A percentile compares a stretch with the other conserved stretches of the same genome.
phyloP scores from a whole-genome alignment of 2,329 filamentous ascomycete species.

The Hypoxylon sp. region DNA sequence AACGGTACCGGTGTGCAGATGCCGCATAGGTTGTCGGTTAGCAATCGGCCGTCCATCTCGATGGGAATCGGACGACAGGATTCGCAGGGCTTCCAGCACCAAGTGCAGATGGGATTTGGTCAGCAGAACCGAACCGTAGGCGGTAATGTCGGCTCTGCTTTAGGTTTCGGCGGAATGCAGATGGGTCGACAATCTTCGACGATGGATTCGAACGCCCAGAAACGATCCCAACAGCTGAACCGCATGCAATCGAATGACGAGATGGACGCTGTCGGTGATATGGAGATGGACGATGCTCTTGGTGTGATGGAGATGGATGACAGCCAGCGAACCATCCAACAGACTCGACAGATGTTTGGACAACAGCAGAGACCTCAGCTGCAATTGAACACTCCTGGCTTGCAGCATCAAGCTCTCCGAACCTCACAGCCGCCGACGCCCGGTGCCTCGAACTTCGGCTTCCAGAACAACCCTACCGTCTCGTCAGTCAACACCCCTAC shows the following conservation, averaged over 20 bases:
- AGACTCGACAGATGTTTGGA: slow-evolving; percentile 78
- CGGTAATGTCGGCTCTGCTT: slow-evolving; percentile 40
- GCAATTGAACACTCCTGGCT: slow-evolving; percentile 83
- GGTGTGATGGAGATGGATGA: slow-evolving; percentile 76
- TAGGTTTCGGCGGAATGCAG: slow-evolving; percentile 55
- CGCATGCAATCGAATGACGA: slow-evolving; percentile 69
- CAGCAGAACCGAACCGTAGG: slow-evolving; percentile 49
- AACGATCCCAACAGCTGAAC: slow-evolving; percentile 62
- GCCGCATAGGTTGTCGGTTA: slow-evolving; percentile 54
- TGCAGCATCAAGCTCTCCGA: slow-evolving; percentile 83
- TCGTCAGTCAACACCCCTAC: slow-evolving; percentile 98
- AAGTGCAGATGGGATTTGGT: slow-evolving; percentile 51
- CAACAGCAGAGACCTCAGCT: slow-evolving; percentile 78
- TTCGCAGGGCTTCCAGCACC: slow-evolving; percentile 51
- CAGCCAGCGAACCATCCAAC: slow-evolving; percentile 76
- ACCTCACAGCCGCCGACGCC: slow-evolving; percentile 91
- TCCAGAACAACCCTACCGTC: slow-evolving; percentile 94
- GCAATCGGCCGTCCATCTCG: slow-evolving; percentile 51
- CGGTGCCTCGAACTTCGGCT: slow-evolving; percentile 79
- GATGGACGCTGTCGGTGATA: slow-evolving; percentile 89
- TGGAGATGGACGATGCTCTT: slow-evolving; percentile 94
- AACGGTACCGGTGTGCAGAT: slow-evolving; percentile 50
- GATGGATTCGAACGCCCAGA: slow-evolving; percentile 55
- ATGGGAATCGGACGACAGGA: slow-evolving; percentile 50
- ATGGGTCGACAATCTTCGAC: slow-evolving; percentile 58